Evolutionary conservation across 2,329 filamentous ascomycete species (phyloP), one percentile per base, ranked within the genome.

Genomic region (Aspergillus pseudoglaucus): DNA sequence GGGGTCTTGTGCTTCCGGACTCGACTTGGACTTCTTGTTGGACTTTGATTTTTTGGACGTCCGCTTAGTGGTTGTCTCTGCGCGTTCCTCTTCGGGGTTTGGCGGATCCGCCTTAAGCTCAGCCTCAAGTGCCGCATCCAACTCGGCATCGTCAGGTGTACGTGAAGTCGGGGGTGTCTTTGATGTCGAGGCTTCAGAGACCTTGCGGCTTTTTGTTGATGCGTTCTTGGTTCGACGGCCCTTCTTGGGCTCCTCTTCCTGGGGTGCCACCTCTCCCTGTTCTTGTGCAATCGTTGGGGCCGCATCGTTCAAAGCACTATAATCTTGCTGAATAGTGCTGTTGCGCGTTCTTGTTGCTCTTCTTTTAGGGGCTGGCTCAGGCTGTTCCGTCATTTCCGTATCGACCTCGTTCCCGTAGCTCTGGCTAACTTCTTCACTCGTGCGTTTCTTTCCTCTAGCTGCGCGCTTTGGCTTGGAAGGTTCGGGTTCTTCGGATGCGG

Each of bases 81-180:
- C 37, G 10, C 38, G 53, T 6, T 74, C 64, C 30, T 75, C 72
- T 40, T 81, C 79, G 12, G 78, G 75, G 25, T 30, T 38, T 2
- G 74, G 76, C 22, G 78, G 59, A 1, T 75, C 78, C 25, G 75
- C 71, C 39, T 84, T 79, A 8, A 87, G 73, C 48, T 85, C 84
- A 2, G 79, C 81, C 58, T 85, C 78, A 1, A 88, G 70, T 43
- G 81, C 80, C 18, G 78, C 77, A 45, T 88, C 82, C 33, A 87
- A 77, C 53, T 86, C 83, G 1, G 82, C 79, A 51, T 87, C 82
- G 47, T 81, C 75, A 0, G 78, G 76, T 9, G 79, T 66, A 4
- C 66, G 65, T 14, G 68, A 67, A n/a, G 72, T 69, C 6, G 69
- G 59, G 1, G 72, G 69, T 0, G 71, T 68, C 30, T 74, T 75